phyloP scores from a whole-genome alignment of 345 rosid genomes.

The Ceriops decandra region DNA sequence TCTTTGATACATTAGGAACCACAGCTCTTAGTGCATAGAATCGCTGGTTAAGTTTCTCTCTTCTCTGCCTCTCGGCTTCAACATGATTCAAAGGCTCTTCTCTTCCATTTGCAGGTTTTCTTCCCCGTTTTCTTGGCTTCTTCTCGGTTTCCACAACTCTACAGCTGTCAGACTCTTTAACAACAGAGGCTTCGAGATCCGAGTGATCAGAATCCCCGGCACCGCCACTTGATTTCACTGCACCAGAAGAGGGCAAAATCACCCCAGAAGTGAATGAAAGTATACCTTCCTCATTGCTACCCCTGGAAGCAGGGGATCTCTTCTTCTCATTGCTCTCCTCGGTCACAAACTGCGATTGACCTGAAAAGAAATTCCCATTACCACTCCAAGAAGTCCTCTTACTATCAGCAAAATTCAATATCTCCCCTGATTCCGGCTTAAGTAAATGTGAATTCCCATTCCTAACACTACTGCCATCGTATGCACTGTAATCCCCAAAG shows the following conservation, averaged over 20 bases:
- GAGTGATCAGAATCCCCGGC: conserved; percentile 81
- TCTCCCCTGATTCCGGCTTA: conserved; percentile 78
- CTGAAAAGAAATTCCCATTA: conserved; percentile 48
- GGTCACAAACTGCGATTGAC: conserved; percentile 38
- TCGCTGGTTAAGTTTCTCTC: conserved; percentile 91
- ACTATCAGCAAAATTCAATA: conserved; percentile 73
- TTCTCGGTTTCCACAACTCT: conserved; percentile 71
- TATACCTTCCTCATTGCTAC: conserved; percentile 78
- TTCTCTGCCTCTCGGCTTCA: conserved; percentile 96
- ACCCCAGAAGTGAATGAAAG: conserved; percentile 81
- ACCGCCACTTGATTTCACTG: conserved; percentile 47
- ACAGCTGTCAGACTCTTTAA: conserved; percentile 60
- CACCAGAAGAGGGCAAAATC: conserved; percentile 50
- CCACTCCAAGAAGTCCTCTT: conserved; percentile 43
- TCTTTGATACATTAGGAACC: conserved; percentile 94
- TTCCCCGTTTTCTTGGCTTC: conserved; percentile 78
- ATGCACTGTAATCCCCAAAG: conserved; percentile 52
- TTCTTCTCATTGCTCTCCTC: conserved; percentile 69
- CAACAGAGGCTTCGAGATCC: conserved; percentile 88
- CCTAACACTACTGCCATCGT: conserved; percentile 37
- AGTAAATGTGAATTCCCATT: conserved; percentile 46
- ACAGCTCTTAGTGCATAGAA: conserved; percentile 85
- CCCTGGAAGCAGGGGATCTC: conserved; percentile 50
- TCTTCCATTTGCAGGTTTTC: conserved; percentile 95
- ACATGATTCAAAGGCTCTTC: conserved; percentile 97